Evolutionary conservation across 2,329 filamentous ascomycete genomes (phyloP), one percentile per base, ranked within the genome.

Genomic region (Stromatinia cepivora): DNA sequence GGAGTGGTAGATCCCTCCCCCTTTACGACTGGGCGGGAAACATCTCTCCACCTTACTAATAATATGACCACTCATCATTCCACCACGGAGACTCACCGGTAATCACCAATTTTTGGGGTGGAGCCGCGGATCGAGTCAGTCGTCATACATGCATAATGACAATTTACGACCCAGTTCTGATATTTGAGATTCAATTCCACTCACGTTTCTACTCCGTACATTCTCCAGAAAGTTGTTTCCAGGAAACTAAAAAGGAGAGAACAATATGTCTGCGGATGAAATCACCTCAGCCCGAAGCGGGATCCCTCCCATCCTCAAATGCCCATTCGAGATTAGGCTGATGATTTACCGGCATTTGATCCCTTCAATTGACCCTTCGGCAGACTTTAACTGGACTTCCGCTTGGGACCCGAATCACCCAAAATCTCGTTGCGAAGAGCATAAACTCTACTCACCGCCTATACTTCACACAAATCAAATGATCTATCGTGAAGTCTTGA

Each of bases 121-220:
- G 66, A 69, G 66, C 50, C n/a, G 22, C 25, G 42, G 39, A 46
- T 69, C 39, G 66, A 69, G 48, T 48, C 48, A 69, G 66, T 69
- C 66, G 58, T 69, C 66, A 69, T 69, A 56, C 53, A 64, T 53
- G 66, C 66, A 69, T 69, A 64, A 42, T 64, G 45, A 63, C 46
- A 52, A 25, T 52, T 22, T 50, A 25, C 31, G 45, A 50, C 45
- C 25, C 31, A 63, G 46, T 63, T 63, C 31, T 36, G 22, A 58
- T 52, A 62, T 52, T 28, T 68, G 31, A 53, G 48, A 34, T 34
- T 68, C 57, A 54, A 62, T 62, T 17, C 46, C 45, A 63, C 57
- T 53, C 45, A 25, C 61, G 34, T 52, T 52, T 64, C 34, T 64
- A 64, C n/a, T n/a, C n/a, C n/a, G n/a, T n/a, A n/a, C 46, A 28